Conservation (phyloP, 2,329 filamentous ascomycete species). For the Dryadomyces sulphureus region DNA sequence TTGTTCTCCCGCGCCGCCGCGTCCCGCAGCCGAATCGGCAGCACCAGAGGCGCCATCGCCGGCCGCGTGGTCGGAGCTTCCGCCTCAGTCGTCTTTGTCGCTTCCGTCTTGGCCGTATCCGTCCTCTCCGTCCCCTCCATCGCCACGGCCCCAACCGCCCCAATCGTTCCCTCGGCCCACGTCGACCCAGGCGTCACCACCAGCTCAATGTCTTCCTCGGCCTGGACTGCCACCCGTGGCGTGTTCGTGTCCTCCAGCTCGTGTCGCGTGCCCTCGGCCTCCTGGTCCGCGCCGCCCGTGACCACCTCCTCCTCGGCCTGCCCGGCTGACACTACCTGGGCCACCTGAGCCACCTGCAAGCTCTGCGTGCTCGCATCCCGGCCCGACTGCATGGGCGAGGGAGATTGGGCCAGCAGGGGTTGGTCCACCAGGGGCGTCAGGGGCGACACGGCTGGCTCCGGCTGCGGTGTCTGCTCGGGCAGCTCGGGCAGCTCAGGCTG, state of each 20-base stretch:
- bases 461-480: too few species aligned
- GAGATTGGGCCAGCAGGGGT: not conserved
- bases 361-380: too few species aligned
- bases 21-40: slow-evolving; percentile 13
- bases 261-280: too few species aligned
- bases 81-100: not conserved
- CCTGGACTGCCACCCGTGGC: not conserved
- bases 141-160: not conserved
- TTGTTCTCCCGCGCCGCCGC: slow-evolving; percentile 15
- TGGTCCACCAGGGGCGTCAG: too few species aligned
- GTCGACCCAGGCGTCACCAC: not conserved
- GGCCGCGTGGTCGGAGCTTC: not conserved
- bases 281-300: slow-evolving; percentile 14
- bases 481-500: too few species aligned
- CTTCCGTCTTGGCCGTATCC: not conserved
- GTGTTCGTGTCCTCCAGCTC: too few species aligned
- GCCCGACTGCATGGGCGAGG: not conserved
- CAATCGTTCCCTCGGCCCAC: not conserved
- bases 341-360: not conserved
- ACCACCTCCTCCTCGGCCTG: slow-evolving; percentile 15
- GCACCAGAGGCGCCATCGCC: not conserved
- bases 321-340: not conserved
- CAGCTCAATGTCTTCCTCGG: not conserved
- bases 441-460: too few species aligned
- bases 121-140: too few species aligned